Conservation (phyloP, 441 rosid species). For the Erysimum pusillum region DNA sequence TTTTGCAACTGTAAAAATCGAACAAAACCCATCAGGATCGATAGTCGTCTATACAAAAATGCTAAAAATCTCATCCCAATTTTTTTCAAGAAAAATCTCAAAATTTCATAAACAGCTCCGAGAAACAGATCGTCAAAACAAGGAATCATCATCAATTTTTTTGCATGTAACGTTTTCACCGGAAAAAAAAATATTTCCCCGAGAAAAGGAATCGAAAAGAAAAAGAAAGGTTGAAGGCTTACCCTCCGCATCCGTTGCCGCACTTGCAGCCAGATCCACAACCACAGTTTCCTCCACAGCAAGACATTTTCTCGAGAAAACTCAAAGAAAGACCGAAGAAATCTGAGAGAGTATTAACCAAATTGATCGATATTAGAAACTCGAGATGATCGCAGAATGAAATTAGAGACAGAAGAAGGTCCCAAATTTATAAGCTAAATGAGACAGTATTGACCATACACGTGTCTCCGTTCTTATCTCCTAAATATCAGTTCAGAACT, state of each 20-base stretch:
- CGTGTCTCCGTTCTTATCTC: constrained; percentile 41
- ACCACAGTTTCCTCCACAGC: constrained; percentile 52
- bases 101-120: neutral
- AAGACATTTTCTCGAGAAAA: constrained; percentile 45
- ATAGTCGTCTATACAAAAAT: neutral
- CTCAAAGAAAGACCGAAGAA: neutral
- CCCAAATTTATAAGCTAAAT: constrained; percentile 27
- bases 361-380: neutral
- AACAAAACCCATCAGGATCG: constrained; percentile 4
- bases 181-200: neutral
- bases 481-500: constrained; percentile 22
- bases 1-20: constrained; percentile 41
- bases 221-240: neutral
- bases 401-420: neutral
- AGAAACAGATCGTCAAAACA: neutral
- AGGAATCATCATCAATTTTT: neutral
- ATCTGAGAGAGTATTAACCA: neutral
- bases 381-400: constrained; percentile 24
- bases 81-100: neutral
- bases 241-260: constrained; percentile 53
- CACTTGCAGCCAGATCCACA: constrained; percentile 55
- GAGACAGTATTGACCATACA: constrained; percentile 34
- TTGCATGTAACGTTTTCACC: constrained; percentile 2
- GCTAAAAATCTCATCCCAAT: neutral
- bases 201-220: neutral